Percentiles rank a stretch among this genome's conserved stretches.
These are phyloP conservation scores for Heterobasidion irregulare DNA, from an alignment of 1,284 basidiomycete species.

Conservation along the genomic window DNA sequence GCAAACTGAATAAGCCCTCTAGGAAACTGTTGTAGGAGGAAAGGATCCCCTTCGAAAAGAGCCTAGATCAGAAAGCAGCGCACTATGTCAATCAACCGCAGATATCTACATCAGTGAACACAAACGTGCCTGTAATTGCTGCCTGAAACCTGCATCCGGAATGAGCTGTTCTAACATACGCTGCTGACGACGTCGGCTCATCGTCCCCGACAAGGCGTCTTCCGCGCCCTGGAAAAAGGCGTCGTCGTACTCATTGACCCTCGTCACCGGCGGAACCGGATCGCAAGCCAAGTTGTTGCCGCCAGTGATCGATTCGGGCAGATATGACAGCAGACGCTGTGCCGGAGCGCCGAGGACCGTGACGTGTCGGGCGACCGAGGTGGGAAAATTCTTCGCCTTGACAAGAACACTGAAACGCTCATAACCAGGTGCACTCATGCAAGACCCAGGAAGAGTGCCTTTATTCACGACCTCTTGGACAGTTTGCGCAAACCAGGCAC, in stretches of 20 bases:
- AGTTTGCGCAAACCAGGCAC: slow-evolving; percentile 63
- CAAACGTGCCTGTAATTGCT: slow-evolving; percentile 41
- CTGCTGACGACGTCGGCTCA: slow-evolving; percentile 33
- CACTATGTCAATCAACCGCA: slow-evolving; percentile 6
- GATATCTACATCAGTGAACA: background rate
- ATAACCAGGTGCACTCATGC: slow-evolving; percentile 25
- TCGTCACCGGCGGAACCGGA: slow-evolving; percentile 64
- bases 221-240: slow-evolving; percentile 64
- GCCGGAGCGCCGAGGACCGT: slow-evolving; percentile 61
- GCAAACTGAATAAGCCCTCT: slow-evolving; percentile 60
- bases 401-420: slow-evolving; percentile 38
- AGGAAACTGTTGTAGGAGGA: slow-evolving; percentile 46
- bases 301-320: slow-evolving; percentile 47
- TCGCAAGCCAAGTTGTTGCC: slow-evolving; percentile 66
- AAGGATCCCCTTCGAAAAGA: slow-evolving; percentile 44
- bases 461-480: slow-evolving; percentile 31
- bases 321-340: slow-evolving; percentile 57
- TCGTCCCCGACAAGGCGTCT: slow-evolving; percentile 27
- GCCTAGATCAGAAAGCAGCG: slow-evolving; percentile 21
- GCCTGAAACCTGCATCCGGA: slow-evolving; percentile 46
- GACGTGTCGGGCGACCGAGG: slow-evolving; percentile 67
- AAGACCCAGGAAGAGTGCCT: slow-evolving; percentile 21
- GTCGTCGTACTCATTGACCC: slow-evolving; percentile 54
- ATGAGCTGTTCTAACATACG: slow-evolving; percentile 45
- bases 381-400: slow-evolving; percentile 29